Evolutionary conservation across 2,329 filamentous ascomycete genomes (phyloP).

Genomic region (Trichoderma afroharzianum): DNA sequence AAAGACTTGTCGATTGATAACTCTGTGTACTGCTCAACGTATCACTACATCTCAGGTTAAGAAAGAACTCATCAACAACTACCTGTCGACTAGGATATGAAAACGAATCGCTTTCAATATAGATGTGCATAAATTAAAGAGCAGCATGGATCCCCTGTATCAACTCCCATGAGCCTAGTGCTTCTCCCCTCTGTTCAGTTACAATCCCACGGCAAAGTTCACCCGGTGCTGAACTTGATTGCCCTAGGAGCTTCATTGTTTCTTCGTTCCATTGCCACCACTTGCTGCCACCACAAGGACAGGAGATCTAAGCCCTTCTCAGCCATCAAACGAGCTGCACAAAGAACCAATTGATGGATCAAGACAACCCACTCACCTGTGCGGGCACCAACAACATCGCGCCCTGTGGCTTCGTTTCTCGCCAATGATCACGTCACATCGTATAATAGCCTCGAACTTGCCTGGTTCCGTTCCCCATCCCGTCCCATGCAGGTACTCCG

Average conservation of each 20-base stretch:
- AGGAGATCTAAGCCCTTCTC: neutral
- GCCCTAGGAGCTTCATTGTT: neutral
- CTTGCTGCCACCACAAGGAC: neutral
- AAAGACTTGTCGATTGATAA: neutral
- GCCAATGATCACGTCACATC: neutral
- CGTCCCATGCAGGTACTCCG: constrained; percentile 3
- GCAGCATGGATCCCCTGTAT: neutral
- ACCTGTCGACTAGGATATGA: neutral
- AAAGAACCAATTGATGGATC: neutral
- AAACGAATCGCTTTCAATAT: neutral
- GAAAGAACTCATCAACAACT: neutral
- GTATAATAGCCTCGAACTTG: neutral
- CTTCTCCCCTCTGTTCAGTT: neutral
- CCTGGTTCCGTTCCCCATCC: neutral
- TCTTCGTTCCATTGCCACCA: neutral
- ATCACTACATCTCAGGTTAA: neutral
- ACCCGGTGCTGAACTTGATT: neutral
- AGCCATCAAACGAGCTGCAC: neutral
- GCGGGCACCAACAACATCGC: constrained; percentile 9
- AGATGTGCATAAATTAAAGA: neutral
- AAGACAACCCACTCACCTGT: constrained; percentile 1
- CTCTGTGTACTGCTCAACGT: neutral
- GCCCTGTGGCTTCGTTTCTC: neutral
- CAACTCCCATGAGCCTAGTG: neutral
- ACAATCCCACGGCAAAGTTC: neutral